Percentiles rank a stretch among this genome's conserved stretches.
phyloP scores from a whole-genome alignment of 2,329 filamentous ascomycete genomes.

The Elsinoe ampelina region DNA sequence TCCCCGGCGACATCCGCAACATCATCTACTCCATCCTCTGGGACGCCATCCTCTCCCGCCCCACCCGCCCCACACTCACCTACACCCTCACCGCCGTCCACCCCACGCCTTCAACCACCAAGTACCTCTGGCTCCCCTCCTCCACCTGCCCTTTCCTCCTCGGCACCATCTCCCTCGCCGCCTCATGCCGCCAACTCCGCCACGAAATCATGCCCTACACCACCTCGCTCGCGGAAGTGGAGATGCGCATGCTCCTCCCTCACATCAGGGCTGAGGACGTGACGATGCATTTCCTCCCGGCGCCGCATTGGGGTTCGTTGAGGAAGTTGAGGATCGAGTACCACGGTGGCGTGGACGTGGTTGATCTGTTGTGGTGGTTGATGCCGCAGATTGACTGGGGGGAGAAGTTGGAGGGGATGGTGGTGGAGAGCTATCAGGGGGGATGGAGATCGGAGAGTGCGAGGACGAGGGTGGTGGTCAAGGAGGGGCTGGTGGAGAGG shows the following conservation, averaged over 20 bases:
- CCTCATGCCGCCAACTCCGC: not conserved
- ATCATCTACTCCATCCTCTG: not conserved
- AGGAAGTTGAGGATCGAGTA: not conserved
- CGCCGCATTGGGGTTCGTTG: not conserved
- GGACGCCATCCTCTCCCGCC: not conserved
- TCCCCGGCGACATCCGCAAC: constrained; percentile 6
- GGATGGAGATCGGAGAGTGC: not conserved
- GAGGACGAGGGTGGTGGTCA: not conserved
- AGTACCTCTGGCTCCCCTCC: not conserved
- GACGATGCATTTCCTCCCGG: not conserved
- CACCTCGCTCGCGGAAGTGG: not conserved
- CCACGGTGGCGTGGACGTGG: not conserved
- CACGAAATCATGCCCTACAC: not conserved
- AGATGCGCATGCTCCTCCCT: not conserved
- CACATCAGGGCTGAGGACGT: not conserved
- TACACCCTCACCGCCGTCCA: not conserved
- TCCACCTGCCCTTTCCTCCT: not conserved
- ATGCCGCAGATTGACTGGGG: not conserved
- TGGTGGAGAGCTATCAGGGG: not conserved
- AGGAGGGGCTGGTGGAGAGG: not conserved
- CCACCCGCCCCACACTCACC: not conserved
- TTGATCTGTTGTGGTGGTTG: not conserved
- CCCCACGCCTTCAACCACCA: not conserved
- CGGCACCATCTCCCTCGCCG: not conserved
- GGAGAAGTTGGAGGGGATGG: not conserved